Percentiles rank a stretch among this genome's conserved stretches.
These are phyloP conservation scores for Capronia coronata DNA, from an alignment of 2,329 filamentous ascomycete genomes.

Conservation along the genomic window DNA sequence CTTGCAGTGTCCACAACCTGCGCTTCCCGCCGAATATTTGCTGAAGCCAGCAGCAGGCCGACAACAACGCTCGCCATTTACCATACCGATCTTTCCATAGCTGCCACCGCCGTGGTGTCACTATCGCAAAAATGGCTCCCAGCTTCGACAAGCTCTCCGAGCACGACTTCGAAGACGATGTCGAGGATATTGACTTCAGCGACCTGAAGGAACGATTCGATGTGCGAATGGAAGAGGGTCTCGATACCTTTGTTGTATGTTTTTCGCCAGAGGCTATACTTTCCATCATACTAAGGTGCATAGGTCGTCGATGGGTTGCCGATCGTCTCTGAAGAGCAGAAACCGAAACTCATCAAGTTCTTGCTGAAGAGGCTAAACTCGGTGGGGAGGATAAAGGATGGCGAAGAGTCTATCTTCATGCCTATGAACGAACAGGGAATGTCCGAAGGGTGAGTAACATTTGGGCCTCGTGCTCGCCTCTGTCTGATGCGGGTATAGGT, in stretches of 20 bases:
- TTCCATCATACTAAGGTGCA: constrained; percentile 5
- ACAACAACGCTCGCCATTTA: not conserved
- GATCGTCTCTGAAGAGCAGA: constrained; percentile 79
- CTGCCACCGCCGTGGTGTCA: not conserved
- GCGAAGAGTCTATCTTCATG: constrained; percentile 88
- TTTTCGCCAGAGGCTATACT: not conserved
- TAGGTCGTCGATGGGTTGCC: constrained; percentile 85
- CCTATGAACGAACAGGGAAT: constrained; percentile 80
- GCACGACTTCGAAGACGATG: constrained; percentile 82
- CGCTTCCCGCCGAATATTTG: constrained; percentile 3
- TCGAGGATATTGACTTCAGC: constrained; percentile 90
- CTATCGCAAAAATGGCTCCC: constrained; percentile 68
- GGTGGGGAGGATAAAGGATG: constrained; percentile 63
- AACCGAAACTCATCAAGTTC: constrained; percentile 93
- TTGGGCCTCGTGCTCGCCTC: not conserved
- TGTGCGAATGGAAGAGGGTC: constrained; percentile 89
- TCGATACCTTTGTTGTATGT: constrained; percentile 74
- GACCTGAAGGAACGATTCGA: constrained; percentile 90
- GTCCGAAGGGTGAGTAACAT: constrained; percentile 65
- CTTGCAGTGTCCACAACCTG: constrained; percentile 3
- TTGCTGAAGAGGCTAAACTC: constrained; percentile 85
- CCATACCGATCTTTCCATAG: not conserved
- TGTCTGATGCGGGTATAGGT: constrained; percentile 48
- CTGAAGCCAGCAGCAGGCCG: not conserved
- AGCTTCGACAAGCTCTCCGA: constrained; percentile 90